Evolutionary conservation across 352 stramenopile genomes (phyloP).

Genomic region (Blastocystis hominis): DNA sequence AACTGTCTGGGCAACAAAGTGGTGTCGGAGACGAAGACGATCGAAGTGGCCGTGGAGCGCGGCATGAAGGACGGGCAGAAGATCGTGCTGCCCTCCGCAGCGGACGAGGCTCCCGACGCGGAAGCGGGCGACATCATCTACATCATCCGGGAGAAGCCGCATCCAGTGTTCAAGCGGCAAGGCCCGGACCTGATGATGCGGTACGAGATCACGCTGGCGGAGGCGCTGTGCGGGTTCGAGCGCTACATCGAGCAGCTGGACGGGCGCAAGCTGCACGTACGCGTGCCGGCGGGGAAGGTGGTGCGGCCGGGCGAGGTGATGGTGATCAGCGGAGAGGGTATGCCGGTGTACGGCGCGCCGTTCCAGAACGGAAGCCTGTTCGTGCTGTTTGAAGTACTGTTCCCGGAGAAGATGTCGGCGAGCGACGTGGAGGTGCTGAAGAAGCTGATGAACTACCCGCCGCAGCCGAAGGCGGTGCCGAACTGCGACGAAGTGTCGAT

Average conservation of each 20-base stretch:
- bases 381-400: slow-evolving; percentile 90
- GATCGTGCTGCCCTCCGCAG: slow-evolving; percentile 89
- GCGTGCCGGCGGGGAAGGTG: slow-evolving; percentile 58
- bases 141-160: slow-evolving; percentile 91
- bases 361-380: slow-evolving; percentile 96
- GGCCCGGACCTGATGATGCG: slow-evolving; percentile 87
- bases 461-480: slow-evolving; percentile 63
- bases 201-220: slow-evolving; percentile 84
- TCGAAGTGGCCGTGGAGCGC: slow-evolving; percentile 93
- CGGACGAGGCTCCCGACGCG: slow-evolving; percentile 78
- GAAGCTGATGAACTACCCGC: slow-evolving; percentile 71
- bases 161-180: slow-evolving; percentile 86
- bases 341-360: slow-evolving; percentile 90
- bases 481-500: slow-evolving; percentile 64
- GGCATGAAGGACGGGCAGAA: slow-evolving; percentile 91
- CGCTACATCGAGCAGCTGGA: slow-evolving; percentile 67
- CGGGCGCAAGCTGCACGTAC: slow-evolving; percentile 60
- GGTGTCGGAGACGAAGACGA: slow-evolving; percentile 88
- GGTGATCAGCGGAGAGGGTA: slow-evolving; percentile 77
- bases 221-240: slow-evolving; percentile 79
- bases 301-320: slow-evolving; percentile 64
- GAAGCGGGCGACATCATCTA: slow-evolving; percentile 92
- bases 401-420: slow-evolving; percentile 74
- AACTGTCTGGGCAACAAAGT: slow-evolving; percentile 83
- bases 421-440: slow-evolving; percentile 63